Conservation (phyloP, 768 basidiomycete genomes). For the Daedaleopsis nitida region DNA sequence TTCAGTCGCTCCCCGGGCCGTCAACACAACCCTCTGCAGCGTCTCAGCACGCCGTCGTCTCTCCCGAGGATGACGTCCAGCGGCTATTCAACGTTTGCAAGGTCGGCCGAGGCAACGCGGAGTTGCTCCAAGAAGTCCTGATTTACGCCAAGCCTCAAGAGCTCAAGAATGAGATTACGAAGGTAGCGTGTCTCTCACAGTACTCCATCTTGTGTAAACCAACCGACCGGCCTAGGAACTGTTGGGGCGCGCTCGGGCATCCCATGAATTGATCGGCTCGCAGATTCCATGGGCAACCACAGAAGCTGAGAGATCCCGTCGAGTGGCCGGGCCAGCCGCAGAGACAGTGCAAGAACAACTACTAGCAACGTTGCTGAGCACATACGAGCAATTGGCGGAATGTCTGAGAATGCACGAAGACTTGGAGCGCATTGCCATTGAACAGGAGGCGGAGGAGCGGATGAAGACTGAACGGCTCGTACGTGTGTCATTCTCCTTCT, state of each 20-base stretch:
- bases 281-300: constrained; percentile 94
- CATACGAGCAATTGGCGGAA: constrained; percentile 69
- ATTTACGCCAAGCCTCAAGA: constrained; percentile 70
- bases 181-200: constrained; percentile 26
- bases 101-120: constrained; percentile 78
- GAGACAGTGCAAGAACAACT: constrained; percentile 71
- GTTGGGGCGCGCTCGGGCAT: constrained; percentile 69
- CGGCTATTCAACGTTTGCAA: constrained; percentile 82
- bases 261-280: constrained; percentile 79
- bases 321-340: background rate
- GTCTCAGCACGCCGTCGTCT: constrained; percentile 13
- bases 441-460: constrained; percentile 43
- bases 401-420: constrained; percentile 78
- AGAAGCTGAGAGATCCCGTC: constrained; percentile 70
- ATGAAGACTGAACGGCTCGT: constrained; percentile 24
- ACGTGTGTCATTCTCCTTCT: background rate
- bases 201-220: background rate
- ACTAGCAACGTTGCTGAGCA: constrained; percentile 67
- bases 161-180: constrained; percentile 40
- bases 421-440: constrained; percentile 57
- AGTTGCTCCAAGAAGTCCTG: constrained; percentile 70
- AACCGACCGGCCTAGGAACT: constrained; percentile 64
- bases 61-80: constrained; percentile 74
- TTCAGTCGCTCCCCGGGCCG: background rate
- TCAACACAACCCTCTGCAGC: constrained; percentile 1